These are phyloP conservation scores for Herpotrichia juniperi DNA, from an alignment of 2,329 filamentous ascomycete genomes.

Conservation along the genomic window DNA sequence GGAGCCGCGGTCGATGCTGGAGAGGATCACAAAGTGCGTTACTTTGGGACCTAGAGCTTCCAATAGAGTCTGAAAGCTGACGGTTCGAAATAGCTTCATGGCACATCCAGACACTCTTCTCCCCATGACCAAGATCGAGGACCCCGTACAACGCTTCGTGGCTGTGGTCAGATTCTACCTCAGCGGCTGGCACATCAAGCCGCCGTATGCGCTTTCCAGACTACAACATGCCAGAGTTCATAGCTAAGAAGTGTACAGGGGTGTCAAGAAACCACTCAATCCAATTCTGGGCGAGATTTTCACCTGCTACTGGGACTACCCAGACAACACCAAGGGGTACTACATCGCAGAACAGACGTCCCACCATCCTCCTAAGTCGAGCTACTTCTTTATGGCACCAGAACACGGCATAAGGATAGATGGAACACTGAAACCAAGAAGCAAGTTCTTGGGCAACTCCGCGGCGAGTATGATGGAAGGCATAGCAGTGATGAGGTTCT, in stretches of 20 bases:
- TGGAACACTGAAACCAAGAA: constrained; percentile 91
- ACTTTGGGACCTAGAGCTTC: neutral
- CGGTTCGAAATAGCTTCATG: constrained; percentile 78
- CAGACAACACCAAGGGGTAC: constrained; percentile 83
- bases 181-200: constrained; percentile 98
- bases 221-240: constrained; percentile 12
- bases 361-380: constrained; percentile 97
- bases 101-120: constrained; percentile 96
- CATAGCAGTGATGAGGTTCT: constrained; percentile 80
- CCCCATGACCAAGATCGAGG: constrained; percentile 83
- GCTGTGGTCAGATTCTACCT: constrained; percentile 98
- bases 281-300: constrained; percentile 95
- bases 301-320: constrained; percentile 93
- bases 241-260: constrained; percentile 60
- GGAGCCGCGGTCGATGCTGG: constrained; percentile 96
- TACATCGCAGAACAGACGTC: constrained; percentile 98
- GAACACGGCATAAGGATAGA: constrained; percentile 94
- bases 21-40: constrained; percentile 94
- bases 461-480: constrained; percentile 99
- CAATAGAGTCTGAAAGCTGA: constrained; percentile 16
- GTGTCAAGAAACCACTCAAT: constrained; percentile 97
- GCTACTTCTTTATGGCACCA: constrained; percentile 98
- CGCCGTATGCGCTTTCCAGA: constrained; percentile 71
- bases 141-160: constrained; percentile 87
- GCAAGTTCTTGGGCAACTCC: constrained; percentile 95